Percentiles rank a stretch among this genome's conserved stretches.
phyloP scores from a whole-genome alignment of 1,284 basidiomycete genomes.

The Leccinum subatratum region DNA sequence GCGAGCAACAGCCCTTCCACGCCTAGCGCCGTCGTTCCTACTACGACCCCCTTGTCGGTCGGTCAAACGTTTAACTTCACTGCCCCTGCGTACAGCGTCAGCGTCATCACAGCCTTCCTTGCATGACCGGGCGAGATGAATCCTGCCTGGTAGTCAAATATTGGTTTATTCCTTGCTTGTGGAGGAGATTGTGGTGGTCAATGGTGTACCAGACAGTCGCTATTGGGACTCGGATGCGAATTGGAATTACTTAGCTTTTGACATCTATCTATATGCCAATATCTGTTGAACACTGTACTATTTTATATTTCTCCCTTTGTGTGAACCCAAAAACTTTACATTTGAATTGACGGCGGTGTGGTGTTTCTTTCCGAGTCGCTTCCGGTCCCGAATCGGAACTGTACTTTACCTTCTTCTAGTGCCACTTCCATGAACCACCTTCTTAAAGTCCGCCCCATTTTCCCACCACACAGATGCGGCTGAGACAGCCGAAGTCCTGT shows the following conservation, averaged over 20 bases:
- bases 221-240: not conserved
- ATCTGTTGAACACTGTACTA: too few species aligned
- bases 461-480: too few species aligned
- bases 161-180: not conserved
- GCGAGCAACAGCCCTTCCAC: slow-evolving; percentile 52
- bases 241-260: too few species aligned
- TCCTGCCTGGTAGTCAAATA: not conserved
- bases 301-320: too few species aligned
- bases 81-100: slow-evolving; percentile 58
- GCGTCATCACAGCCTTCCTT: slow-evolving; percentile 36
- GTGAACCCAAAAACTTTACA: too few species aligned
- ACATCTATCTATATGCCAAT: too few species aligned
- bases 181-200: not conserved
- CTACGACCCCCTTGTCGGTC: slow-evolving; percentile 41
- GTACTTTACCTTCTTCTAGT: too few species aligned
- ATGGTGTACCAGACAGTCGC: not conserved
- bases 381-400: too few species aligned
- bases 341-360: too few species aligned
- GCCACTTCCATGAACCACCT: too few species aligned
- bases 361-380: too few species aligned
- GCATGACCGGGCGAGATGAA: not conserved
- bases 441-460: too few species aligned
- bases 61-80: slow-evolving; percentile 51
- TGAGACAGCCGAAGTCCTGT: slow-evolving; percentile 63
- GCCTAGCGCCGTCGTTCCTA: slow-evolving; percentile 46